These are phyloP conservation scores for Albophoma yamanashiensis DNA, from an alignment of 2,329 filamentous ascomycete genomes.

Conservation along the genomic window DNA sequence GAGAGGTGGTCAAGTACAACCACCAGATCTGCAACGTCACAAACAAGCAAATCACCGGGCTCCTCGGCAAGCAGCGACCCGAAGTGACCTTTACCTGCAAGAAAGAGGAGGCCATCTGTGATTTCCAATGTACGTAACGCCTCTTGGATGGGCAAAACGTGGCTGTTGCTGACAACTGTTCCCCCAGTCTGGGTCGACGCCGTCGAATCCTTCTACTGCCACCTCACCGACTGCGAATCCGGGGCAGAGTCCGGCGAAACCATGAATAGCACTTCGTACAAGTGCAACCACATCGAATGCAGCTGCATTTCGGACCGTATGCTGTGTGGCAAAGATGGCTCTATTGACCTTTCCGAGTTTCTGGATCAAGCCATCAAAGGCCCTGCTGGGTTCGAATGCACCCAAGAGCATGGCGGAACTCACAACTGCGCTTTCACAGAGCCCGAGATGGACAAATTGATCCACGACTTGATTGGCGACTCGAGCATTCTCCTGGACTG, in stretches of 20 bases:
- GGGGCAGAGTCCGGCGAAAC: constrained; percentile 55
- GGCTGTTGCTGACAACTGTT: constrained; percentile 4
- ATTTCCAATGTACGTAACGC: constrained; percentile 72
- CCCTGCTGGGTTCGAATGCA: constrained; percentile 74
- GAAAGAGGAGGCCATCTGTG: constrained; percentile 63
- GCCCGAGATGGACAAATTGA: constrained; percentile 84
- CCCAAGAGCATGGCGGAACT: constrained; percentile 49
- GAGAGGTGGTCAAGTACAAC: constrained; percentile 85
- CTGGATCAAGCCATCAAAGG: constrained; percentile 73
- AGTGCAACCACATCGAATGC: constrained; percentile 76
- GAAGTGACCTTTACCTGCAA: constrained; percentile 94
- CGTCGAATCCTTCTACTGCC: constrained; percentile 92
- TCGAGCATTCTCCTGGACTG: constrained; percentile 78
- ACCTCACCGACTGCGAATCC: constrained; percentile 70
- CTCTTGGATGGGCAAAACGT: neutral
- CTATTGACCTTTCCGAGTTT: constrained; percentile 87
- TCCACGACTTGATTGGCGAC: constrained; percentile 83
- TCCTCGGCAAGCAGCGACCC: constrained; percentile 74
- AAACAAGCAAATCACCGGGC: constrained; percentile 83
- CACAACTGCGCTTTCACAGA: constrained; percentile 77
- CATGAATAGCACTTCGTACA: constrained; percentile 74
- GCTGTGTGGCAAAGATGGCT: constrained; percentile 85
- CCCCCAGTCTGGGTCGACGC: constrained; percentile 82
- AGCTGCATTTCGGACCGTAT: constrained; percentile 84
- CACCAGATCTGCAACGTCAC: constrained; percentile 98